Evolutionary conservation across 768 basidiomycete species (phyloP).

Genomic region (Filobasidium floriforme): DNA sequence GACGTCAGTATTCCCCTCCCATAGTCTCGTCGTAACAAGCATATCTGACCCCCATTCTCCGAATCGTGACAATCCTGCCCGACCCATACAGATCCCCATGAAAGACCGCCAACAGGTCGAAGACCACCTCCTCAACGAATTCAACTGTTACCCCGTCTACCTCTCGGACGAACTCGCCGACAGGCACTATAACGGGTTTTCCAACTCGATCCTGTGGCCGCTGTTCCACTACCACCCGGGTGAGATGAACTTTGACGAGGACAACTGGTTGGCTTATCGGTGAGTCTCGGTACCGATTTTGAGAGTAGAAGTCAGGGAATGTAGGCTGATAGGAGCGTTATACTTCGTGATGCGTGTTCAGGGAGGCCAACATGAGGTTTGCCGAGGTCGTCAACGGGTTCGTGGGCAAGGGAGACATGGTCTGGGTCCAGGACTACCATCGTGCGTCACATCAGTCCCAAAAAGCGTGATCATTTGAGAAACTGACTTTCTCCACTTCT

Average conservation of each 20-base stretch:
- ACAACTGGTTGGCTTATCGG: constrained; percentile 90
- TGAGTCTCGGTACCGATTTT: neutral
- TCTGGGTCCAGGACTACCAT: constrained; percentile 76
- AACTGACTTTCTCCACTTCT: neutral
- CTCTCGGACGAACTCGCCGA: constrained; percentile 98
- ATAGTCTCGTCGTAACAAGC: neutral
- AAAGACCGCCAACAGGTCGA: constrained; percentile 89
- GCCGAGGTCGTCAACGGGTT: constrained; percentile 78
- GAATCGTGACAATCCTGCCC: neutral
- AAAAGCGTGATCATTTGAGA: neutral
- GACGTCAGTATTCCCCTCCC: constrained; percentile 31
- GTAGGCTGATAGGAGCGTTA: neutral
- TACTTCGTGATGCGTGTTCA: neutral
- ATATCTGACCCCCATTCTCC: neutral
- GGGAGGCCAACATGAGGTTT: constrained; percentile 91
- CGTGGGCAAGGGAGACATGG: constrained; percentile 78
- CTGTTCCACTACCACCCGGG: constrained; percentile 99
- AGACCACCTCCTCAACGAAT: constrained; percentile 85
- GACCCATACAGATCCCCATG: constrained; percentile 66
- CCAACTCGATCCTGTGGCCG: constrained; percentile 99
- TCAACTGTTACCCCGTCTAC: constrained; percentile 95
- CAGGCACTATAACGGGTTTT: constrained; percentile 79
- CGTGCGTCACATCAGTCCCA: constrained; percentile 8
- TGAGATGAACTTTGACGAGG: constrained; percentile 99
- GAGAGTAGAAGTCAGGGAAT: neutral